Conservation (phyloP, 2,329 filamentous ascomycete species). For the Pyrenochaeta sp. region DNA sequence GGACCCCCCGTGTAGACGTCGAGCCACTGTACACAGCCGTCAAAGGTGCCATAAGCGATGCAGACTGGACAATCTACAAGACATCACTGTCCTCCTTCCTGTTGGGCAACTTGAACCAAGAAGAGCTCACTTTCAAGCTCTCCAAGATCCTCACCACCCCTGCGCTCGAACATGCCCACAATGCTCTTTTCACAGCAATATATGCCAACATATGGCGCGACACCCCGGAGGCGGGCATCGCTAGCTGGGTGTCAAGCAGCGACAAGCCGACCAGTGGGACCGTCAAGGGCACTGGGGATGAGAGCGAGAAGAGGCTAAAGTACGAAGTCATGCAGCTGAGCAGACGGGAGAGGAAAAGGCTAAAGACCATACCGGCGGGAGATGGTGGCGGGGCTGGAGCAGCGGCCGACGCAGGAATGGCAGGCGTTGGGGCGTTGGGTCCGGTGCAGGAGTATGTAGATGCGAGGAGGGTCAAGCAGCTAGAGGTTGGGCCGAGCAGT, state of each 20-base stretch:
- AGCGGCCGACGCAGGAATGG: conserved; percentile 9
- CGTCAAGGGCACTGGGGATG: conserved; percentile 69
- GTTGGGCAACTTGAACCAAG: conserved; percentile 68
- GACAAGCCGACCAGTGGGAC: conserved; percentile 79
- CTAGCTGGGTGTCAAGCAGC: conserved; percentile 70
- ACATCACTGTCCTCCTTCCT: conserved; percentile 65
- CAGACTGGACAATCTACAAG: conserved; percentile 68
- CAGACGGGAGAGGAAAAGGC: conserved; percentile 65
- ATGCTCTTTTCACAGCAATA: conserved; percentile 67
- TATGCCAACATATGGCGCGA: conserved; percentile 68
- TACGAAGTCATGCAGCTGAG: conserved; percentile 70
- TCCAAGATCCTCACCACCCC: conserved; percentile 64
- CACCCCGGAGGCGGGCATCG: conserved; percentile 68
- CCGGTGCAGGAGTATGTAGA: conserved; percentile 47
- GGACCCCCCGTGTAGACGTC: conserved; percentile 67
- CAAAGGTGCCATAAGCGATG: conserved; percentile 65
- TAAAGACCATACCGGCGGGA: conserved; percentile 63
- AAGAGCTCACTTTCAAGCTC: conserved; percentile 66
- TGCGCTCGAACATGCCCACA: conserved; percentile 67
- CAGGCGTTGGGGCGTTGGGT: conserved; percentile 20
- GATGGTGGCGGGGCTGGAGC: conserved; percentile 15
- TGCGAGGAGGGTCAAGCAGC: conserved; percentile 54
- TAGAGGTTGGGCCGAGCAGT: conserved; percentile 70
- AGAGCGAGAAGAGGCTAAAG: conserved; percentile 69
- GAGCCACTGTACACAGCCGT: conserved; percentile 70